A percentile compares a stretch with the other conserved stretches of the same genome.
Evolutionary conservation across 1,284 basidiomycete genomes (phyloP).

Genomic region (Porodaedalea pini): DNA sequence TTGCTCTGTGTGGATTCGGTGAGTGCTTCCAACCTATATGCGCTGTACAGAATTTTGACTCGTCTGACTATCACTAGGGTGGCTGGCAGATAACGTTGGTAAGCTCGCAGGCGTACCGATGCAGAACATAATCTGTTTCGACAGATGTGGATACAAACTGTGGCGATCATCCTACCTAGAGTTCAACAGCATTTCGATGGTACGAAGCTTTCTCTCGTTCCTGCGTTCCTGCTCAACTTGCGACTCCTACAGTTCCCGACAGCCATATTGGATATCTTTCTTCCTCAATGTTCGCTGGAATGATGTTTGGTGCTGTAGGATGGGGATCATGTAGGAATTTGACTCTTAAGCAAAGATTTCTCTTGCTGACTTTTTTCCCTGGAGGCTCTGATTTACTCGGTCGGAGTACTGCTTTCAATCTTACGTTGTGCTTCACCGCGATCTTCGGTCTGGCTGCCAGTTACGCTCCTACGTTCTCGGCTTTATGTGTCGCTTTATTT

Average conservation of each 20-base stretch:
- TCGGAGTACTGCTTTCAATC: constrained; percentile 86
- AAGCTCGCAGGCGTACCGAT: constrained; percentile 8
- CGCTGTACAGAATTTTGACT: neutral
- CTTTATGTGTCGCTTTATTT: constrained; percentile 80
- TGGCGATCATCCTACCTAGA: constrained; percentile 89
- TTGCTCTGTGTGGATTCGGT: constrained; percentile 67
- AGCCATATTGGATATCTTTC: constrained; percentile 72
- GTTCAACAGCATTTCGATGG: constrained; percentile 84
- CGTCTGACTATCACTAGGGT: constrained; percentile 45
- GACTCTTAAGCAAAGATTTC: neutral
- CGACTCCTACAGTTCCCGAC: constrained; percentile 56
- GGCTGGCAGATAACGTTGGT: constrained; percentile 83
- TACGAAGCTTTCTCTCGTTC: constrained; percentile 33
- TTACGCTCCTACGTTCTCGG: constrained; percentile 67
- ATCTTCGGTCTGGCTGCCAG: constrained; percentile 85
- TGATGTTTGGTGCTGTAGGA: constrained; percentile 93
- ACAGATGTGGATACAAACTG: constrained; percentile 86
- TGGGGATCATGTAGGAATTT: constrained; percentile 78
- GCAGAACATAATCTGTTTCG: constrained; percentile 32
- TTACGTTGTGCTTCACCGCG: constrained; percentile 86
- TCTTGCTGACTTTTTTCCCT: neutral
- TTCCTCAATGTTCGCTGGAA: constrained; percentile 83
- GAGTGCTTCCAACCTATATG: neutral
- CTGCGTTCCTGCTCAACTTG: constrained; percentile 10
- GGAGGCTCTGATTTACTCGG: constrained; percentile 76